A percentile compares a stretch with the other conserved stretches of the same genome.
Evolutionary conservation across 306 rosid genomes (phyloP).

Genomic region (Lagenaria siceraria): DNA sequence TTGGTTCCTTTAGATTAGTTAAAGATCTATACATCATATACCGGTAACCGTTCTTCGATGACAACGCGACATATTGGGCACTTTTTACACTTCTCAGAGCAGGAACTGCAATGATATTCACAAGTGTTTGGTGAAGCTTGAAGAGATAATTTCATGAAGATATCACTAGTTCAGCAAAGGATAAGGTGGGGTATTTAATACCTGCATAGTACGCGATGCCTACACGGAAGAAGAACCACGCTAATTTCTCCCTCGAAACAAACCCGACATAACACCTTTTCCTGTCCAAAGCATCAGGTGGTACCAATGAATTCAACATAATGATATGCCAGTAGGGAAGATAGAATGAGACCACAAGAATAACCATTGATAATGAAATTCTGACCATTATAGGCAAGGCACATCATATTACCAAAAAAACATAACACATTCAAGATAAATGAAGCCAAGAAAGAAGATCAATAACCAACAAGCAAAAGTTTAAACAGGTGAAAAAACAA

Average conservation of each 20-base stretch:
- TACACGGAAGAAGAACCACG: slow-evolving; percentile 83
- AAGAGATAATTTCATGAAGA: background rate
- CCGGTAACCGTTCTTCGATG: slow-evolving; percentile 66
- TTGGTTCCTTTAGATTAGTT: background rate
- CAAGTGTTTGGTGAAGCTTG: slow-evolving; percentile 6
- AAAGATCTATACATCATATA: slow-evolving; percentile 68
- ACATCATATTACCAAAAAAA: background rate
- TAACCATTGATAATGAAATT: background rate
- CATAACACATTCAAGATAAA: background rate
- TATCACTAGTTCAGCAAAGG: background rate
- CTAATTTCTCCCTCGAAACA: slow-evolving; percentile 88
- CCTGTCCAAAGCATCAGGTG: slow-evolving; percentile 32
- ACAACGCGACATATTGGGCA: slow-evolving; percentile 81
- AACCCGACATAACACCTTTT: slow-evolving; percentile 83
- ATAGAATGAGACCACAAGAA: background rate
- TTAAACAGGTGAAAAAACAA: background rate
- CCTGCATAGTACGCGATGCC: slow-evolving; percentile 95
- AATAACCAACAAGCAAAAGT: background rate
- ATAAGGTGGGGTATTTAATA: slow-evolving; percentile 11
- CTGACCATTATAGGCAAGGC: background rate
- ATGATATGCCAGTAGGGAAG: background rate
- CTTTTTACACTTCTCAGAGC: slow-evolving; percentile 74
- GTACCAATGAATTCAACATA: background rate
- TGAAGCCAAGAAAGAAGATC: background rate
- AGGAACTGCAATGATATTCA: slow-evolving; percentile 42